A percentile compares a stretch with the other conserved stretches of the same genome.
phyloP scores from a whole-genome alignment of 495 filamentous ascomycete species.

The Astrothelium subdiscretum region DNA sequence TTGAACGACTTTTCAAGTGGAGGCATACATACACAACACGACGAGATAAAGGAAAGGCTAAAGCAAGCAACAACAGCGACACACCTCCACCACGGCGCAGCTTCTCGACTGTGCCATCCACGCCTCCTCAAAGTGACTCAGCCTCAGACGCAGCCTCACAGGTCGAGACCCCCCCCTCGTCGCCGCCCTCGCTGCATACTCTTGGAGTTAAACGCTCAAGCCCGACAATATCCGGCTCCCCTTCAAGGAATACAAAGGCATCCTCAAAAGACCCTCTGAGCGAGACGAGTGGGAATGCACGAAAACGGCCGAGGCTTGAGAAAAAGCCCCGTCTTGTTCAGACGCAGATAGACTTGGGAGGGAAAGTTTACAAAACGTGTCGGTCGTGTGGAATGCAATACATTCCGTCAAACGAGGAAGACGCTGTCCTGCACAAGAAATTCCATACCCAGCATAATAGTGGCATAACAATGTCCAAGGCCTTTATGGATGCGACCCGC shows the following conservation, averaged over 20 bases:
- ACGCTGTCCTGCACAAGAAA: slow-evolving; percentile 51
- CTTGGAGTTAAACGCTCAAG: neutral
- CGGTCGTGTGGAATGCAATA: slow-evolving; percentile 60
- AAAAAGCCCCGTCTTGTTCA: slow-evolving; percentile 37
- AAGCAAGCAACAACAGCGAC: neutral
- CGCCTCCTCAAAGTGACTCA: neutral
- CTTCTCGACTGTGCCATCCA: neutral
- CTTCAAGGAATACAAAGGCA: neutral
- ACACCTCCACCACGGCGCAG: neutral
- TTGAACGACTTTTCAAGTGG: neutral
- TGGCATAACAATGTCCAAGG: slow-evolving; percentile 52
- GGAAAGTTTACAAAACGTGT: slow-evolving; percentile 48
- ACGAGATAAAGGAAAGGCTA: neutral
- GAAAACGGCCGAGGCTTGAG: neutral
- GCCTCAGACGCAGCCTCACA: neutral
- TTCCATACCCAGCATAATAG: slow-evolving; percentile 56
- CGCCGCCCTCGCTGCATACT: neutral
- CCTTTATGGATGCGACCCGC: slow-evolving; percentile 25
- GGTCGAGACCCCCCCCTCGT: neutral
- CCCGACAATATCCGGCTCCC: neutral
- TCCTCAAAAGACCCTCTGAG: neutral
- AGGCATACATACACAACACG: neutral
- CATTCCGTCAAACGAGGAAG: slow-evolving; percentile 52
- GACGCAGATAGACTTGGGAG: slow-evolving; percentile 56
- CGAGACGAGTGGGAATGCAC: slow-evolving; percentile 1